phyloP scores from a whole-genome alignment of 1,284 basidiomycete genomes.

The Microbotryomycetes sp. region DNA sequence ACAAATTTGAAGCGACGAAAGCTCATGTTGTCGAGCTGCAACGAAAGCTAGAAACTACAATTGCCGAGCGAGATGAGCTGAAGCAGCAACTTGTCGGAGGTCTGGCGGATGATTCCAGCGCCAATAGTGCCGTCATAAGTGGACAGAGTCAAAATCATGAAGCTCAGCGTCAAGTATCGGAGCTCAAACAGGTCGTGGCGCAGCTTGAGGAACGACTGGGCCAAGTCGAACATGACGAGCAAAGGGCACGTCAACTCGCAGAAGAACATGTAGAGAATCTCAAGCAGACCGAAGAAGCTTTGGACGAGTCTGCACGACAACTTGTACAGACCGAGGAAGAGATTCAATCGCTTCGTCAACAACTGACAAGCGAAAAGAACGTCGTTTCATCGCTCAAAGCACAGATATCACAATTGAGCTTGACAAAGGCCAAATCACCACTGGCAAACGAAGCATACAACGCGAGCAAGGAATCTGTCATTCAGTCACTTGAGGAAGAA shows the following conservation, averaged over 20 bases:
- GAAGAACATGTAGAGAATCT: conserved; percentile 39
- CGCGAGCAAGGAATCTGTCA: conserved; percentile 43
- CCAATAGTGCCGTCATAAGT: not conserved
- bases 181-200: conserved; percentile 42
- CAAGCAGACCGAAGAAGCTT: conserved; percentile 24
- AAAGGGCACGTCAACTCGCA: conserved; percentile 54
- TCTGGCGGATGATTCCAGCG: not conserved
- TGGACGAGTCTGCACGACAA: conserved; percentile 31
- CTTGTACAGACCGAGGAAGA: conserved; percentile 34
- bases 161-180: conserved; percentile 42
- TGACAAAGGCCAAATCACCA: conserved; percentile 29
- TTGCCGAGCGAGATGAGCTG: conserved; percentile 5
- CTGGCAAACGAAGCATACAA: conserved; percentile 51
- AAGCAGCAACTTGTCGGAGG: conserved; percentile 7
- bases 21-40: conserved; percentile 13
- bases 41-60: conserved; percentile 47
- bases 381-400: conserved; percentile 20
- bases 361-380: conserved; percentile 24
- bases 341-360: conserved; percentile 15
- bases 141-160: not conserved
- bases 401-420: conserved; percentile 26
- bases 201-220: conserved; percentile 53
- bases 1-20: conserved; percentile 9
- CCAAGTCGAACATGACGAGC: conserved; percentile 54
- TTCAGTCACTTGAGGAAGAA: conserved; percentile 57